These are phyloP conservation scores for Suhomyces chickasaworum DNA, from an alignment of 1,139 yeast genomes.

Conservation along the genomic window DNA sequence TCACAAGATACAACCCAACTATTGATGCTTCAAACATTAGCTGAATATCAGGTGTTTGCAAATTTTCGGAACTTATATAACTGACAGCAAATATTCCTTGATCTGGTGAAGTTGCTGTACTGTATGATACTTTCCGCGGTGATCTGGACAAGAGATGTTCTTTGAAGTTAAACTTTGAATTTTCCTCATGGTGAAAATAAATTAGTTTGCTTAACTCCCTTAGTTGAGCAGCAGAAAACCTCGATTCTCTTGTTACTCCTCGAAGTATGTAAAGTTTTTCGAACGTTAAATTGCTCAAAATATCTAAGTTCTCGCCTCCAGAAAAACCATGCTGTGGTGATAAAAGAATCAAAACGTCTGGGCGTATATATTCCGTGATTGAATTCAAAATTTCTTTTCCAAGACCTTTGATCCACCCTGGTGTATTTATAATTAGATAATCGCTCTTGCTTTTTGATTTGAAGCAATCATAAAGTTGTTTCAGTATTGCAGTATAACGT, in stretches of 20 bases:
- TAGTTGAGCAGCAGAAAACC: constrained; percentile 54
- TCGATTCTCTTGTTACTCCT: constrained; percentile 35
- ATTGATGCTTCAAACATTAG: constrained; percentile 56
- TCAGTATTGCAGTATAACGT: constrained; percentile 51
- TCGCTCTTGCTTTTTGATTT: constrained; percentile 31
- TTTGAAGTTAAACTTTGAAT: constrained; percentile 44
- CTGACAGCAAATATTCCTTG: constrained; percentile 42
- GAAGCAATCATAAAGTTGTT: constrained; percentile 39
- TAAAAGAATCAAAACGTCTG: constrained; percentile 53
- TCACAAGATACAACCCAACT: constrained; percentile 47
- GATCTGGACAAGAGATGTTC: constrained; percentile 47
- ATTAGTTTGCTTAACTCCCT: constrained; percentile 52
- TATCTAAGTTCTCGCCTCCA: constrained; percentile 28
- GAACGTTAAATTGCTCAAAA: constrained; percentile 26
- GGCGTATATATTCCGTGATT: constrained; percentile 49
- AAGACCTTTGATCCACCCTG: constrained; percentile 93
- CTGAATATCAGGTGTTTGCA: constrained; percentile 35
- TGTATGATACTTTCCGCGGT: constrained; percentile 55
- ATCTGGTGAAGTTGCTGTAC: constrained; percentile 16
- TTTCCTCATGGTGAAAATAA: constrained; percentile 50
- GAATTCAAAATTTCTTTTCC: constrained; percentile 67
- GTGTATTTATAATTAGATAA: constrained; percentile 71
- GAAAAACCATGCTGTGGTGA: constrained; percentile 25
- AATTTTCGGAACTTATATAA: constrained; percentile 36
- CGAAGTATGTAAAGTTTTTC: constrained; percentile 24